phyloP scores from a whole-genome alignment of 306 rosid genomes.

The Glycyrrhiza uralensis region DNA sequence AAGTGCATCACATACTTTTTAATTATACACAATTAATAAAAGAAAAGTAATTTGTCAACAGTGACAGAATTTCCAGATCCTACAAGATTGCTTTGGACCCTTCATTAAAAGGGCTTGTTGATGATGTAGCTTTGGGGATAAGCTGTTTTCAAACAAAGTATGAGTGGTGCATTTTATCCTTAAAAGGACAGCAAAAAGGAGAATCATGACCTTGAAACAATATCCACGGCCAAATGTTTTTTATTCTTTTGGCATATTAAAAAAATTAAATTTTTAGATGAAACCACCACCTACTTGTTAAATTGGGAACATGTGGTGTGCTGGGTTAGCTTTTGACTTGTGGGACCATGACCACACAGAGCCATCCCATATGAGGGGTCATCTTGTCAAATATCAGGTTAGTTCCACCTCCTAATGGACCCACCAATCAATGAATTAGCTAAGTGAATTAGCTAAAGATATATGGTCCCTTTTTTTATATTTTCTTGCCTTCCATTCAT shows the following conservation, averaged over 20 bases:
- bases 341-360: conserved; percentile 66
- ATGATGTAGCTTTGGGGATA: conserved; percentile 24
- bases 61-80: not conserved
- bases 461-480: not conserved
- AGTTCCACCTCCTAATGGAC: conserved; percentile 48
- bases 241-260: not conserved
- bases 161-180: conserved; percentile 28
- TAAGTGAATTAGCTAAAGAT: conserved; percentile 16
- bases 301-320: conserved; percentile 73
- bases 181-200: conserved; percentile 28
- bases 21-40: not conserved
- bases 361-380: conserved; percentile 50
- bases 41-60: not conserved
- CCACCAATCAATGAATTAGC: conserved; percentile 36
- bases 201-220: conserved; percentile 16
- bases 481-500: not conserved
- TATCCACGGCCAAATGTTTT: conserved; percentile 14
- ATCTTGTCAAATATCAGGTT: conserved; percentile 55
- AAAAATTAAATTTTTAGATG: conserved; percentile 26
- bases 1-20: not conserved
- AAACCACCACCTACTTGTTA: conserved; percentile 56
- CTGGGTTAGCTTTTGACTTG: conserved; percentile 58
- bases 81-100: not conserved
- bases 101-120: conserved; percentile 24
- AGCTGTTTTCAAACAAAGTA: conserved; percentile 22